These are phyloP conservation scores for Auricularia auricula-judae DNA, from an alignment of 768 basidiomycete genomes.

Conservation along the genomic window DNA sequence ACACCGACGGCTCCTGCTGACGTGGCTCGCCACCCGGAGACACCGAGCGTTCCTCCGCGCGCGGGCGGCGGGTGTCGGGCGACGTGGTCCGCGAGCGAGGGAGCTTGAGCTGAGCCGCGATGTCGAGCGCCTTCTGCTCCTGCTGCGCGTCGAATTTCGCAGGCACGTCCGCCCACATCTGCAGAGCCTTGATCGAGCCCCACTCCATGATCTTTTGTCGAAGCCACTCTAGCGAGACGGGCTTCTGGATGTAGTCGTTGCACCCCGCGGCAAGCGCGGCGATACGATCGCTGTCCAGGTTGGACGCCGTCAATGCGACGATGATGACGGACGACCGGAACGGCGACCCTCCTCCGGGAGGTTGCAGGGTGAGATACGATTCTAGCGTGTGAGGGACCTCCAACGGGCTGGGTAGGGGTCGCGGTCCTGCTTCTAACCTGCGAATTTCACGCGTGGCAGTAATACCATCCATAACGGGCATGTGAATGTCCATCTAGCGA, in stretches of 20 bases:
- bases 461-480: constrained; percentile 98
- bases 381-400: background rate
- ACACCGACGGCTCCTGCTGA: background rate
- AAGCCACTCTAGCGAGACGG: constrained; percentile 88
- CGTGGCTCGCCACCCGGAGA: background rate
- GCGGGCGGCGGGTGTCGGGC: background rate
- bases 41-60: background rate
- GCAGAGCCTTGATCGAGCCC: constrained; percentile 92
- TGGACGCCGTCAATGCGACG: constrained; percentile 96
- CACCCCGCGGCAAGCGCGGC: constrained; percentile 96
- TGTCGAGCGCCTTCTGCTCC: constrained; percentile 2
- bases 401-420: background rate
- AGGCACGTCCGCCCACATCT: constrained; percentile 79
- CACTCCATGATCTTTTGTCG: constrained; percentile 99
- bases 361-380: background rate
- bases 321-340: constrained; percentile 95
- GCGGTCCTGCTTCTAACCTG: background rate
- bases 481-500: constrained; percentile 95
- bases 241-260: constrained; percentile 97
- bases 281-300: constrained; percentile 89
- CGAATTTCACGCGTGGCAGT: constrained; percentile 95
- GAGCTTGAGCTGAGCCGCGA: constrained; percentile 8
- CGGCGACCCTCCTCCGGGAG: constrained; percentile 27
- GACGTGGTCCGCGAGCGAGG: constrained; percentile 4
- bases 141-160: constrained; percentile 5